Conservation (phyloP, 345 rosid genomes). For the Acer negundo region DNA sequence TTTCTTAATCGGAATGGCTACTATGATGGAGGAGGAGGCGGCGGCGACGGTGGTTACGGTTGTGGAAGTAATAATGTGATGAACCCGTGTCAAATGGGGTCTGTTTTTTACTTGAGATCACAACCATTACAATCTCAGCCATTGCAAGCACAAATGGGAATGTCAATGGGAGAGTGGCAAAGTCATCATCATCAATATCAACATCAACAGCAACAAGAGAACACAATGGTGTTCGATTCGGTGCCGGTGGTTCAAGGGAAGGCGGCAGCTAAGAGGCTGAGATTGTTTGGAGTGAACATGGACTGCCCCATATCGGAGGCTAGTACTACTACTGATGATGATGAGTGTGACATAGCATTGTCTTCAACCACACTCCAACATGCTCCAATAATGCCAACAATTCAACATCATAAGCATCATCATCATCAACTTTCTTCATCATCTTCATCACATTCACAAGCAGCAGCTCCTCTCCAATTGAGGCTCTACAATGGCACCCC, state of each 20-base stretch:
- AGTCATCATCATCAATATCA: conserved; percentile 9
- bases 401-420: conserved; percentile 11
- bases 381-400: conserved; percentile 20
- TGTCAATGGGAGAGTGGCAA: conserved; percentile 34
- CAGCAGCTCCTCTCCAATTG: conserved; percentile 31
- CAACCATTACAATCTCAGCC: conserved; percentile 26
- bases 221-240: conserved; percentile 52
- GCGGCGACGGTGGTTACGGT: conserved; percentile 25
- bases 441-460: neutral
- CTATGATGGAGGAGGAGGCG: conserved; percentile 1
- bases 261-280: conserved; percentile 66
- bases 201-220: neutral
- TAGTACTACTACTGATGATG: neutral
- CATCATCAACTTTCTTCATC: conserved; percentile 22
- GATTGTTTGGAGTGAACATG: conserved; percentile 96
- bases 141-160: conserved; percentile 33
- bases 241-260: conserved; percentile 68
- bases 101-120: conserved; percentile 38
- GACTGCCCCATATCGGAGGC: conserved; percentile 60
- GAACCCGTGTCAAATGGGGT: conserved; percentile 32
- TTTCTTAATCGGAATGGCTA: conserved; percentile 23
- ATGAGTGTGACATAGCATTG: conserved; percentile 26
- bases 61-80: conserved; percentile 20
- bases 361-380: conserved; percentile 32
- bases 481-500: conserved; percentile 48